Evolutionary conservation across 768 basidiomycete species (phyloP), one percentile per base, ranked within the genome.

Genomic region (Cytidiella melzeri): DNA sequence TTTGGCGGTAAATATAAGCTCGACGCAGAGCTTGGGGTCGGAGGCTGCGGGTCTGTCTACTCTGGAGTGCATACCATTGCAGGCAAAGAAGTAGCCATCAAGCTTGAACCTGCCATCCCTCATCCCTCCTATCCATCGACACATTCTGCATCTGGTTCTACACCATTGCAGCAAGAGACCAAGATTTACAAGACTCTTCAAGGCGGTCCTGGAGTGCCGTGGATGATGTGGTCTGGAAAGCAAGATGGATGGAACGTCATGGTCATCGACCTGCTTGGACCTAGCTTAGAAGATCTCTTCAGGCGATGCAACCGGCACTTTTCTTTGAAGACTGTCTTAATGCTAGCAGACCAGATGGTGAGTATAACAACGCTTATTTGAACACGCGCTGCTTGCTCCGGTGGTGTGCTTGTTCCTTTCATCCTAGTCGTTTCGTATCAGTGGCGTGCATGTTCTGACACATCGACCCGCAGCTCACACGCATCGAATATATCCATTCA

Each of bases 161-260:
- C 74, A 42, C 88, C 88, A 2, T 76, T 93, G 56, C 83, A 86
- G 64, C 89, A 92, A 60, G 92, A 94, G 64, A 84, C 84, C 37
- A 91, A 88, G 68, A 90, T 93, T 36, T 94, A 94, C 77, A 92
- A 91, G 70, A 83, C 84, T 0, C 78, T 94, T 53, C 87, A 87
- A 76, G 91, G 92, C 38, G 89, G 87, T 42, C 81, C 85, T 23
- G 91, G 91, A 36, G 87, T 94, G 0, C 91, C 91, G 1, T 92
- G 88, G 81, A 87, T 93, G 55, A 83, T 92, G 74, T 92, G 89
- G 82, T 90, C 85, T 4, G 92, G 92, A 25, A 84, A 80, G 53
- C 84, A 94, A 62, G 94, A 87, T 25, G 83, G 93, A 66, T 97
- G 93, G 71, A 97, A 98, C 62, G 93, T 97, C 59, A 89, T 99